Percentiles rank a stretch among this genome's conserved stretches.
phyloP scores from a whole-genome alignment of 495 filamentous ascomycete genomes.

The Podospora appendiculata region DNA sequence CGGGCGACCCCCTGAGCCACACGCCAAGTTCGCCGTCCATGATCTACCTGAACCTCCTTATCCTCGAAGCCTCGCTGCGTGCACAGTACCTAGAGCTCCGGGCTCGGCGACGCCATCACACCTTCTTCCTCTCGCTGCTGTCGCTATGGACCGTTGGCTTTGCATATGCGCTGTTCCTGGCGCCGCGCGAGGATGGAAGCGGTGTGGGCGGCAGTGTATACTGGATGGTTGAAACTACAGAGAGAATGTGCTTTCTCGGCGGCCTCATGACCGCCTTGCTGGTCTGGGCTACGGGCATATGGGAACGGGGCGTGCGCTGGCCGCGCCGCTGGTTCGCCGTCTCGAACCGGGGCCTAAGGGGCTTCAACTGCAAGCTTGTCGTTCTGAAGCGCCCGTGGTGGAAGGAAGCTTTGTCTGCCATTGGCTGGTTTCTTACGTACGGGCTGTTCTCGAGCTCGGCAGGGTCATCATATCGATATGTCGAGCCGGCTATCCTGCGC shows the following conservation, averaged over 20 bases:
- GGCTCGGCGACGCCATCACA: conserved; percentile 82
- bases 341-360: conserved; percentile 80
- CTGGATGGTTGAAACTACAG: conserved; percentile 83
- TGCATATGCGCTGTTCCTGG: conserved; percentile 77
- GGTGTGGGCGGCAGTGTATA: conserved; percentile 90
- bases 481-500: conserved; percentile 47
- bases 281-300: conserved; percentile 90
- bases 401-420: conserved; percentile 61
- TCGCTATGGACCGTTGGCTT: conserved; percentile 75
- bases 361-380: conserved; percentile 93
- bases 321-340: conserved; percentile 83
- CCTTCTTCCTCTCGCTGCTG: conserved; percentile 83
- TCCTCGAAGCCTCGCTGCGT: conserved; percentile 90
- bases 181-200: conserved; percentile 80
- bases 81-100: conserved; percentile 87
- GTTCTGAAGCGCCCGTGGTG: conserved; percentile 77
- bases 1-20: conserved; percentile 66
- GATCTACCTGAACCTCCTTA: conserved; percentile 95
- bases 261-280: conserved; percentile 75
- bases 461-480: conserved; percentile 57
- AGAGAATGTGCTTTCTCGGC: conserved; percentile 82
- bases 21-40: conserved; percentile 87
- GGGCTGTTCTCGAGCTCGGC: conserved; percentile 57
- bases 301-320: conserved; percentile 92
- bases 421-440: conserved; percentile 70